Conservation (phyloP, 2,329 filamentous ascomycete genomes). For the Volutella citrinella region DNA sequence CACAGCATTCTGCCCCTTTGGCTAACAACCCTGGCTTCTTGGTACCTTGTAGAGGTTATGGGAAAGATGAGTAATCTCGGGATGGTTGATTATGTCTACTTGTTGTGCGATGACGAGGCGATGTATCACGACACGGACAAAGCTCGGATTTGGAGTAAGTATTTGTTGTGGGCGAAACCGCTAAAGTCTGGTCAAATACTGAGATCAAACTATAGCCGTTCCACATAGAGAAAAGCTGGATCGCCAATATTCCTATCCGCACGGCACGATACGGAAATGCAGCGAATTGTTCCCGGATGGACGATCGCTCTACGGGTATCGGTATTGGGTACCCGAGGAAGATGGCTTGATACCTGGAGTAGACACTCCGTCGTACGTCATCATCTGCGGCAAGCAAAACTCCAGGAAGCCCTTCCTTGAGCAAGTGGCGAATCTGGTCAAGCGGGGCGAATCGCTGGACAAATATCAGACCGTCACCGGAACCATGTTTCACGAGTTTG, state of each 20-base stretch:
- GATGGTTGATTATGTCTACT: not conserved
- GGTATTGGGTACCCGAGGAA: no score
- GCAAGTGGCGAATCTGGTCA: not conserved
- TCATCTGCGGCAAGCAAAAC: constrained; percentile 5
- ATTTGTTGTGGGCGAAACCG: not conserved
- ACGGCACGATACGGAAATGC: no score
- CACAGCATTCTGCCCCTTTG: no score
- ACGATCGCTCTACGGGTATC: no score
- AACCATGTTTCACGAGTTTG: constrained; percentile 3
- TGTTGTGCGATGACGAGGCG: constrained; percentile 4
- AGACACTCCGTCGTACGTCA: constrained; percentile 1
- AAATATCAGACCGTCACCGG: constrained; percentile 2
- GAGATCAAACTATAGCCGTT: no score
- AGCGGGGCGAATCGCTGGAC: constrained; percentile 1
- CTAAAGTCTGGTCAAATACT: no score
- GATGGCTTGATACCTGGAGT: not conserved
- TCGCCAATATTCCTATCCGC: no score
- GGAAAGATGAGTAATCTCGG: no score
- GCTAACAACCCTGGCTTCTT: no score
- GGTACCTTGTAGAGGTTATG: no score
- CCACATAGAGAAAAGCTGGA: constrained; percentile 1
- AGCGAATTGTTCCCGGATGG: no score
- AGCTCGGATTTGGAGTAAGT: constrained; percentile 1
- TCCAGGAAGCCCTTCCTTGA: constrained; percentile 1
- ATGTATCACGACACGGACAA: not conserved